Evolutionary conservation across 176 grass and related monocot genomes (phyloP), one percentile per base, ranked within the genome.

Genomic region (Panicum miliaceum): DNA sequence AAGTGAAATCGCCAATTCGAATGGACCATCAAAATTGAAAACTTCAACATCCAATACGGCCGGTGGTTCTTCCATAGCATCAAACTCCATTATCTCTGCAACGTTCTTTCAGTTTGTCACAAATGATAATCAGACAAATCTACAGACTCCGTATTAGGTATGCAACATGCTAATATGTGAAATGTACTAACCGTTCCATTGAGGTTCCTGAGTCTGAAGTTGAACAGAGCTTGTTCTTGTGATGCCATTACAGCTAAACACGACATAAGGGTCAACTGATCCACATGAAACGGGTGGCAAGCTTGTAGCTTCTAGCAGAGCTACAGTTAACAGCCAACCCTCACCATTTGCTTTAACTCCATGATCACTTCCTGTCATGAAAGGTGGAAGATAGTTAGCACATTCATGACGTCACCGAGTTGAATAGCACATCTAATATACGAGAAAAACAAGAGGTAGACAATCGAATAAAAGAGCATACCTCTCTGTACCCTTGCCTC

Each of bases 51-150:
- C 89, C 73, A 95, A 60, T 18, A 85, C 91, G 26, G 96, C 92
- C 75, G 92, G 96, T 47, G 92, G 92, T 41, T 98, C 90, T 95
- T 90, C 86, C 96, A 98, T 93, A 14, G 89, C 89, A 63, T 93
- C 91, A 73, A 98, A 95, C 56, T 98, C 89, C 75, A 98, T 93
- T 80, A 95, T 73, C 43, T 98, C 96, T 98, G 84, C 51, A 93
- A 15, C 20, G 40, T 43, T 76, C 0, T 64, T 67, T 59, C 43
- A 75, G 12, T 80, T 86, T 54, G 20, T 73, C 45, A 70, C 13
- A 60, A 18, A 86, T 35, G 43, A 47, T 46, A 65, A 87, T 81
- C 11, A 37, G 13, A 80, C 3, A 25, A 78, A 35, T 11, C 34
- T 73, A 73, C n/a, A 52, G 46, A 34, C 19, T 59, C 46, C n/a